Evolutionary conservation across 169 alveolate species (phyloP).

Genomic region (Plasmodium gallinaceum): DNA sequence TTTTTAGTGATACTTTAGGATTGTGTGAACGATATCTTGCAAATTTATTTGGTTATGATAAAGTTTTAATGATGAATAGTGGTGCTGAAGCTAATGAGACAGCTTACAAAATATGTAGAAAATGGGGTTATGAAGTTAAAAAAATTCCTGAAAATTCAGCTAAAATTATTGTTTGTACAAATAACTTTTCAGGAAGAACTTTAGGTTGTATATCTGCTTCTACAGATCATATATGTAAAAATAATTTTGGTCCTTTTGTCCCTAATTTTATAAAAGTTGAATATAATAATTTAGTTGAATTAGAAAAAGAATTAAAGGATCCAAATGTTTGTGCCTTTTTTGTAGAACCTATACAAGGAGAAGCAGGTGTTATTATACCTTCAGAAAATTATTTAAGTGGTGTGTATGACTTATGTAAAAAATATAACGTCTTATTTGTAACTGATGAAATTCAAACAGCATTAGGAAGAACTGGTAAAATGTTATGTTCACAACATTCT

Average conservation of each 20-base stretch:
- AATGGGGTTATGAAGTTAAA: conserved; percentile 96
- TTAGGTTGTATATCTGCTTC: conserved; percentile 93
- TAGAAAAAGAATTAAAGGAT: conserved; percentile 80
- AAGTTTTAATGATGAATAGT: conserved; percentile 93
- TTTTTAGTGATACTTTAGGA: conserved; percentile 90
- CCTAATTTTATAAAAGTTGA: conserved; percentile 79
- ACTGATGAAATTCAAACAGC: conserved; percentile 95
- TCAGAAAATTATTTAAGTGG: conserved; percentile 86
- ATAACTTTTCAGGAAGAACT: conserved; percentile 94
- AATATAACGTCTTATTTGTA: conserved; percentile 82
- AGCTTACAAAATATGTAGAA: conserved; percentile 93
- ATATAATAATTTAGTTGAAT: conserved; percentile 81
- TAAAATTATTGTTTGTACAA: conserved; percentile 86
- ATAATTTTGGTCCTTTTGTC: conserved; percentile 90
- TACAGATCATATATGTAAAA: conserved; percentile 91
- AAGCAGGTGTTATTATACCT: conserved; percentile 96
- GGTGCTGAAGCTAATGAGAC: conserved; percentile 96
- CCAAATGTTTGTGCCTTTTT: conserved; percentile 90
- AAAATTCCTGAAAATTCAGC: conserved; percentile 91
- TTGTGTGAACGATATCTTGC: conserved; percentile 86
- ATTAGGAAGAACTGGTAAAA: conserved; percentile 93
- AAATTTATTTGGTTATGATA: conserved; percentile 90
- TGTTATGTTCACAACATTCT: conserved; percentile 86
- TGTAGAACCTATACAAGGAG: conserved; percentile 96
- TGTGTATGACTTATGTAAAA: conserved; percentile 88